Conservation (phyloP, 192 early-diverging fungal species). For the Entomortierella chlamydospora region DNA sequence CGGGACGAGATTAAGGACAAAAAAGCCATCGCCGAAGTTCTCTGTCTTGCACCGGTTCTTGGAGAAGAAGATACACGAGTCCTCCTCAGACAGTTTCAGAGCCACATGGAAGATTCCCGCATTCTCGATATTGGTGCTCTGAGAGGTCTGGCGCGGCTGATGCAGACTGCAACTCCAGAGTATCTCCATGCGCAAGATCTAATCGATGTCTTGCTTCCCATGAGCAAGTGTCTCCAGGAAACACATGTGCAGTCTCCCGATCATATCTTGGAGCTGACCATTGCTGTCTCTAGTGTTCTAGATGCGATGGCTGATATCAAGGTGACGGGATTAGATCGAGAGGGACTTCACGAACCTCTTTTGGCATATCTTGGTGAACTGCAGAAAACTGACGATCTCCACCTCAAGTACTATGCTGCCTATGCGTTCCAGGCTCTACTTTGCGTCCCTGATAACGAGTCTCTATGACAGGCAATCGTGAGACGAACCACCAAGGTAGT, state of each 20-base stretch:
- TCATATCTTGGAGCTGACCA: background rate
- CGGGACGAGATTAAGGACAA: constrained; percentile 1
- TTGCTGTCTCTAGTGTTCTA: background rate
- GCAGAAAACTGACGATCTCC: background rate
- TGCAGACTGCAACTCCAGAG: background rate
- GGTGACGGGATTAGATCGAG: background rate
- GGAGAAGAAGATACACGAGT: background rate
- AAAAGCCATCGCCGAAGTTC: background rate
- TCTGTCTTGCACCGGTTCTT: background rate
- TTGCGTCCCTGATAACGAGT: constrained; percentile 6
- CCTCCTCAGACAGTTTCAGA: background rate
- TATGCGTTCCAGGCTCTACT: background rate
- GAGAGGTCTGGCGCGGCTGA: constrained; percentile 6
- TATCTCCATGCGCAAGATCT: background rate
- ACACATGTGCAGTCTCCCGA: background rate
- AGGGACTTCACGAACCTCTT: background rate
- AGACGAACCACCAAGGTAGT: background rate
- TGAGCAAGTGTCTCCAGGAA: background rate
- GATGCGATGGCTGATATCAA: background rate
- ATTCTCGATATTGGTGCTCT: background rate
- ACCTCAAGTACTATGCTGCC: background rate
- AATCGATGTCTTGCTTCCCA: background rate
- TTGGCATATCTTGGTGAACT: background rate
- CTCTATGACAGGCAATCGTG: background rate
- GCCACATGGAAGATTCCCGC: background rate